A percentile compares a stretch with the other conserved stretches of the same genome.
Conservation (phyloP, 2,329 filamentous ascomycete genomes). For the Gliomastix tumulicola region DNA sequence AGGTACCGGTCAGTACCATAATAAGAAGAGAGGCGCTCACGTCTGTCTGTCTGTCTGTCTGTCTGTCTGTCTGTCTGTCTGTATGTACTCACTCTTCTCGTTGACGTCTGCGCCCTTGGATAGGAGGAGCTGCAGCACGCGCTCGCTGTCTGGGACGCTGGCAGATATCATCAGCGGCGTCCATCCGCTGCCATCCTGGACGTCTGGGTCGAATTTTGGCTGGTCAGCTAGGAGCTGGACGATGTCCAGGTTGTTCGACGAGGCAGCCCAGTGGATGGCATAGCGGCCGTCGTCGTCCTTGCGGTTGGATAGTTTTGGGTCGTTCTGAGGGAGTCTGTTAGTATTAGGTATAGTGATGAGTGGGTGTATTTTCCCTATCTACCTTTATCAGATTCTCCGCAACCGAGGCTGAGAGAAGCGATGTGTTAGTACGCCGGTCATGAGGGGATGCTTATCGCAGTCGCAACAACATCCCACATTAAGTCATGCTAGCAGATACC, state of each 20-base stretch:
- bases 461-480: too few relatives aligned
- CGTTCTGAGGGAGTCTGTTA: conserved; percentile 44
- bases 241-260: conserved; percentile 72
- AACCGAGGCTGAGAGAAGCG: conserved; percentile 1
- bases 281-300: conserved; percentile 85
- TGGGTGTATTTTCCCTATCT: too few relatives aligned
- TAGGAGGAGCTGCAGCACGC: conserved; percentile 61
- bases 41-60: too few relatives aligned
- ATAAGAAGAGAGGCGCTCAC: neutral
- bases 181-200: conserved; percentile 70
- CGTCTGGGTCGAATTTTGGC: conserved; percentile 76
- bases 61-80: too few relatives aligned
- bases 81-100: conserved; percentile 61
- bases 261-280: conserved; percentile 89
- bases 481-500: too few relatives aligned
- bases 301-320: conserved; percentile 65
- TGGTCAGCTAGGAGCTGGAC: conserved; percentile 63
- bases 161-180: conserved; percentile 78
- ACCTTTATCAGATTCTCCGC: conserved; percentile 7
- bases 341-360: neutral
- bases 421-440: neutral
- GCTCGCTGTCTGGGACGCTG: conserved; percentile 65
- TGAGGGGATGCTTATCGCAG: neutral
- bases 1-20: neutral
- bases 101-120: conserved; percentile 66